Evolutionary conservation across 257 asterid species (phyloP).

Genomic region (Catharanthus roseus): DNA sequence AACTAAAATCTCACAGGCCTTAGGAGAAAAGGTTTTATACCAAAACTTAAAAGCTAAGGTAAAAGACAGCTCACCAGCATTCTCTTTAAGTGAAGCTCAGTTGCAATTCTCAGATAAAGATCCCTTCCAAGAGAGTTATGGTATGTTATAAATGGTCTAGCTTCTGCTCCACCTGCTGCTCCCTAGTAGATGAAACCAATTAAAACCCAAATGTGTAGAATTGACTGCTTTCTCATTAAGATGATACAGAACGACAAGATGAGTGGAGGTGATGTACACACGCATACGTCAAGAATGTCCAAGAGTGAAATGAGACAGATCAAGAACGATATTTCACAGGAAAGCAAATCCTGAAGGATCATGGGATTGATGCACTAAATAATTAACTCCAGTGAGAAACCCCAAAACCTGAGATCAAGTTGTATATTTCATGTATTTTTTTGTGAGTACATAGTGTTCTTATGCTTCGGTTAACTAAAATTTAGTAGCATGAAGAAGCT

Average conservation of each 20-base stretch:
- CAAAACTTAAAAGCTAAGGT: too few species aligned
- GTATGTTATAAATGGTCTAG: slow-evolving; percentile 94
- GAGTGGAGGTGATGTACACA: not conserved
- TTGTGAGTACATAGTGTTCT: not conserved
- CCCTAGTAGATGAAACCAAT: slow-evolving; percentile 55
- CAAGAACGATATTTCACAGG: not conserved
- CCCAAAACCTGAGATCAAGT: not conserved
- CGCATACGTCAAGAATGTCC: not conserved
- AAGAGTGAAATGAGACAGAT: not conserved
- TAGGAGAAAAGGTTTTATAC: not conserved
- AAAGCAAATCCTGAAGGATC: not conserved
- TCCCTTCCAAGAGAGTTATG: slow-evolving; percentile 98
- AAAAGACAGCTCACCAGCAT: slow-evolving; percentile 66
- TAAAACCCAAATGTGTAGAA: slow-evolving; percentile 8
- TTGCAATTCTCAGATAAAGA: slow-evolving; percentile 93
- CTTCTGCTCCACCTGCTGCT: slow-evolving; percentile 99
- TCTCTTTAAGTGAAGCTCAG: slow-evolving; percentile 98
- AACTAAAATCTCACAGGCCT: not conserved
- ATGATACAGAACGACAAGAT: not conserved
- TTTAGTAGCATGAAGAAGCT: not conserved
- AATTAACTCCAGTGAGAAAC: not conserved
- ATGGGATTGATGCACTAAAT: not conserved
- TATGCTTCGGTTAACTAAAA: not conserved
- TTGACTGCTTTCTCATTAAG: not conserved
- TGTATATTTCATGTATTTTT: not conserved